A percentile compares a stretch with the other conserved stretches of the same genome.
Conservation (phyloP, 306 rosid genomes). For the Hippophae rhamnoides region DNA sequence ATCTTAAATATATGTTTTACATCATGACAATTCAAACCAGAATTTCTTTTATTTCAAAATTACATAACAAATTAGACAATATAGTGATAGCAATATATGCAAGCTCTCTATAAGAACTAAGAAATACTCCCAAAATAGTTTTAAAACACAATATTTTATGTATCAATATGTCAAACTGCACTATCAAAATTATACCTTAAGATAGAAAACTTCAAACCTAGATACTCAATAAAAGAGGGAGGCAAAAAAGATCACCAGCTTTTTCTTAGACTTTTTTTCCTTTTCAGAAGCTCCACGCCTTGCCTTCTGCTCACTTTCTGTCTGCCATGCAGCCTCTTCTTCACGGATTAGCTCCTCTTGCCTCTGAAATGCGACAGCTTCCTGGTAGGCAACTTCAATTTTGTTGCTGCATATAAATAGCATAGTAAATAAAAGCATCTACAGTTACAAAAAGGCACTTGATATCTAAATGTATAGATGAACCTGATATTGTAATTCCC, state of each 20-base stretch:
- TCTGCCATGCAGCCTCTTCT: slow-evolving; percentile 96
- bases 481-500: too few species aligned
- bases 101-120: too few species aligned
- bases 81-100: too few species aligned
- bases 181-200: background rate
- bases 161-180: too few species aligned
- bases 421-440: slow-evolving; percentile 18
- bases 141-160: too few species aligned
- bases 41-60: too few species aligned
- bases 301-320: slow-evolving; percentile 80
- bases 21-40: too few species aligned
- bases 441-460: background rate
- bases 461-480: background rate
- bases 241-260: slow-evolving; percentile 42
- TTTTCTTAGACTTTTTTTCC: slow-evolving; percentile 90
- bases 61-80: too few species aligned
- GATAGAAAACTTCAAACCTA: background rate
- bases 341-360: slow-evolving; percentile 99
- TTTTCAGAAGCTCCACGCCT: slow-evolving; percentile 67
- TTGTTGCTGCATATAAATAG: slow-evolving; percentile 62
- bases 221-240: too few species aligned
- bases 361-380: slow-evolving; percentile 93
- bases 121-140: too few species aligned
- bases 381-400: slow-evolving; percentile 97
- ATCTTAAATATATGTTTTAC: too few species aligned